A percentile compares a stretch with the other conserved stretches of the same genome.
These are phyloP conservation scores for Leccinum boreale DNA, from an alignment of 768 basidiomycete genomes.

Conservation along the genomic window DNA sequence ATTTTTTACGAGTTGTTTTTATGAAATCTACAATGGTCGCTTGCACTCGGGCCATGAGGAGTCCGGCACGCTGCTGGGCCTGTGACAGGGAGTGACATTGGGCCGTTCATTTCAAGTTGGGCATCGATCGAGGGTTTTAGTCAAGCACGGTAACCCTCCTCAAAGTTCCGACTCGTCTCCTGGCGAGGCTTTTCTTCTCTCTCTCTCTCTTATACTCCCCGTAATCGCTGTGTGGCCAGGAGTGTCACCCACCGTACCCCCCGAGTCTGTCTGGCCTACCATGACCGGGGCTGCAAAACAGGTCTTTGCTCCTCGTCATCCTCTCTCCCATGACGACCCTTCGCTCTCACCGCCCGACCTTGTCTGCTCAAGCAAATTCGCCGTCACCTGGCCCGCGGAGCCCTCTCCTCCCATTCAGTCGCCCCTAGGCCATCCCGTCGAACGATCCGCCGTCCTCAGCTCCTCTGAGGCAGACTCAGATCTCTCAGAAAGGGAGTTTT, in stretches of 20 bases:
- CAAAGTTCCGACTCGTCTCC: constrained; percentile 20
- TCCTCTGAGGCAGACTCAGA: constrained; percentile 53
- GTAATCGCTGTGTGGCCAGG: constrained; percentile 5
- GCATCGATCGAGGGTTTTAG: constrained; percentile 29
- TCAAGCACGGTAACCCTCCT: constrained; percentile 8
- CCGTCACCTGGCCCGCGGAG: constrained; percentile 55
- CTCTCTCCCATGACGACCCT: constrained; percentile 39
- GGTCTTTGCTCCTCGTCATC: constrained; percentile 51
- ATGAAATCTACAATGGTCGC: constrained; percentile 29
- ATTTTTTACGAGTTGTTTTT: constrained; percentile 15
- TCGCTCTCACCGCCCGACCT: constrained; percentile 41
- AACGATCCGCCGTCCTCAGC: constrained; percentile 42
- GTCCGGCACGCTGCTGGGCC: constrained; percentile 9
- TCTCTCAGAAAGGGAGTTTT: constrained; percentile 44
- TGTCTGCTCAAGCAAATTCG: constrained; percentile 54
- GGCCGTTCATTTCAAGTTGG: constrained; percentile 21
- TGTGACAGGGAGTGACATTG: constrained; percentile 29
- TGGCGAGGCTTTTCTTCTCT: constrained; percentile 23
- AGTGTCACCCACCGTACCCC: constrained; percentile 9
- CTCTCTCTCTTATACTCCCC: constrained; percentile 10
- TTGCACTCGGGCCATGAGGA: constrained; percentile 25
- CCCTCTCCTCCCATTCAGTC: constrained; percentile 37
- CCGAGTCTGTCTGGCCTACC: neutral
- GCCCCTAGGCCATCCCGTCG: constrained; percentile 29
- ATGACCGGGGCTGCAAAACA: constrained; percentile 32